phyloP scores from a whole-genome alignment of 805 yeast species.

The Cyberlindnera amylophila region DNA sequence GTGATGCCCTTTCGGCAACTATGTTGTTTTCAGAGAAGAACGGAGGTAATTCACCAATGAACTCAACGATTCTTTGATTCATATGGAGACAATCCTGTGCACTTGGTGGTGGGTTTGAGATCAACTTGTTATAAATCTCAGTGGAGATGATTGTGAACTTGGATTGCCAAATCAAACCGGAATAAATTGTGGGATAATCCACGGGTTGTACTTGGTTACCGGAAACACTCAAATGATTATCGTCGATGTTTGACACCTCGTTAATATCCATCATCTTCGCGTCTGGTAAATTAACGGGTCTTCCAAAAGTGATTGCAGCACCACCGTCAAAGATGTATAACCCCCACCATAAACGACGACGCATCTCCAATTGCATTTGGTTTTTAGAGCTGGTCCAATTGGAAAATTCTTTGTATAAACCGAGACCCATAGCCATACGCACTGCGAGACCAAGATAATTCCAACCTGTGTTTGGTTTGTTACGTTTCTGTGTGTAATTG shows the following conservation, averaged over 20 bases:
- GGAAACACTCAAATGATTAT: conserved; percentile 26
- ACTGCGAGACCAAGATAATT: conserved; percentile 60
- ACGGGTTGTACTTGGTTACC: conserved; percentile 21
- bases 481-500: conserved; percentile 59
- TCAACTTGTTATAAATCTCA: conserved; percentile 44
- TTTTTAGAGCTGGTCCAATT: conserved; percentile 36
- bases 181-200: conserved; percentile 49
- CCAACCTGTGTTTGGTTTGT: conserved; percentile 69
- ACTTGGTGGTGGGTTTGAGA: conserved; percentile 45
- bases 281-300: conserved; percentile 55
- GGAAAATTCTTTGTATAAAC: conserved; percentile 53
- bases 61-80: conserved; percentile 40
- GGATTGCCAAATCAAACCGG: conserved; percentile 55
- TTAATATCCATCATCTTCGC: conserved; percentile 44
- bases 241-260: conserved; percentile 48
- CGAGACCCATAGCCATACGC: conserved; percentile 64
- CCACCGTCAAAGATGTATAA: conserved; percentile 60
- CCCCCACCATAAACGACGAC: conserved; percentile 69
- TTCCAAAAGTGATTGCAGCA: conserved; percentile 59
- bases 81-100: conserved; percentile 48
- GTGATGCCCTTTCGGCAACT: conserved; percentile 25
- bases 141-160: conserved; percentile 45
- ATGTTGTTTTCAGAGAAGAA: conserved; percentile 43
- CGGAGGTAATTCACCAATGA: conserved; percentile 40
- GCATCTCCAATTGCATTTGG: conserved; percentile 46